Evolutionary conservation across 345 rosid species (phyloP), one percentile per base, ranked within the genome.

Genomic region (Carallia pectinifolia): DNA sequence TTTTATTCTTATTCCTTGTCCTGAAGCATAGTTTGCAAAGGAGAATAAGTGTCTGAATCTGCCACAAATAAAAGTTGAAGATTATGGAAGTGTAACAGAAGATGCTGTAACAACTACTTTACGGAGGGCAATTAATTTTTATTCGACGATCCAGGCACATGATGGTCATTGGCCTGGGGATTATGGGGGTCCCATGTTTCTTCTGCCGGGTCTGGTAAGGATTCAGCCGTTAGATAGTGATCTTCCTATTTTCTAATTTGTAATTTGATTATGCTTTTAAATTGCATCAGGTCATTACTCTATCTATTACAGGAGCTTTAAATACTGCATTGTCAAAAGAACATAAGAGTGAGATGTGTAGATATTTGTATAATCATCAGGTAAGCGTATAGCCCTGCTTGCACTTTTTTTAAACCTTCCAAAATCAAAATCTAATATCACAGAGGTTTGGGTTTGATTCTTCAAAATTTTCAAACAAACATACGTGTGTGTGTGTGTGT

Each of bases 111-210:
- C 79, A 2, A 67, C 23, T 60, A 83, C 92, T 4, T 80, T 95
- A 63, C 82, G 81, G 78, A 95, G 93, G 77, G 97, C 89, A 65
- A 8, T 95, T 71, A 80, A 74, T 78, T 91, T 84, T 77, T 80
- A 91, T 82, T 90, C 98, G 52, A 81, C 85, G 40, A 71, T 94
- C 30, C 97, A 92, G 79, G 97, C 97, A 1, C 82, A 84, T 53
- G 99, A 95, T 62, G 99, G 97, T 36, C 97, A 95, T 70, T 95
- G 99, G 99, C 91, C 97, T 1, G 97, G 99, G 19, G 99, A 95
- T 80, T 95, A 95, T 82, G 97, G 97, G 47, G 99, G 99, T 72
- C 99, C 99, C 61, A 90, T 92, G 97, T 95, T 95, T 82, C 97
- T 92, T 53, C 74, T 95, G 81, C 99, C 99, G 29, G 97, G 97